Conservation (phyloP, 1,284 basidiomycete genomes). For the Phellinidium pouzarii region DNA sequence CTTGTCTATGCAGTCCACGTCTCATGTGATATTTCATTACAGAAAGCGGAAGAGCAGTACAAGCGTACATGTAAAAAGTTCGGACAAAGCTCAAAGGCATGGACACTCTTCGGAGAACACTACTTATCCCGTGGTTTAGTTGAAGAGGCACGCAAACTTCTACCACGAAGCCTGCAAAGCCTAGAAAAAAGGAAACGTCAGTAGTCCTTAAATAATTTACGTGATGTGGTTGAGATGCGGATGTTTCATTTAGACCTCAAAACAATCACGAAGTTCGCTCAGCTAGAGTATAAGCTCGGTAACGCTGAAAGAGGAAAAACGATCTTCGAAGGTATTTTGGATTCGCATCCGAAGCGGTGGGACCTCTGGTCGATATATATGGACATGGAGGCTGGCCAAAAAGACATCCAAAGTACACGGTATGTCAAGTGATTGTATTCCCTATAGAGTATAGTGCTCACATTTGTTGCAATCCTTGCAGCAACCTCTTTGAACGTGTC, state of each 20-base stretch:
- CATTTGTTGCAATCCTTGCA: constrained; percentile 25
- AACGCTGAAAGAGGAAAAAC: constrained; percentile 94
- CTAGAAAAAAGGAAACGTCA: constrained; percentile 93
- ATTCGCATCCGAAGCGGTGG: constrained; percentile 89
- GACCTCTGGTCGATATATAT: constrained; percentile 97
- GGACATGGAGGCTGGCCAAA: constrained; percentile 84
- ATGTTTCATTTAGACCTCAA: constrained; percentile 65
- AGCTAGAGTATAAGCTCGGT: constrained; percentile 92
- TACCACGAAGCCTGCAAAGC: constrained; percentile 87
- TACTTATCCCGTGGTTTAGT: constrained; percentile 65
- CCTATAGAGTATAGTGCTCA: constrained; percentile 15
- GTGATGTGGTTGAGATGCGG: not conserved
- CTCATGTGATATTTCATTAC: constrained; percentile 7
- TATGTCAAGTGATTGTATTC: constrained; percentile 27
- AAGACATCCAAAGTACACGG: constrained; percentile 73
- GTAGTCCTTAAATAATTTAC: constrained; percentile 27
- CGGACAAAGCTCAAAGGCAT: constrained; percentile 83
- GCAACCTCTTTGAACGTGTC: constrained; percentile 80
- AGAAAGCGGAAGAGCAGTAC: constrained; percentile 86
- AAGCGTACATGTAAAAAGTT: constrained; percentile 89
- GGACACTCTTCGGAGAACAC: constrained; percentile 84
- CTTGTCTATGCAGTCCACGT: not conserved
- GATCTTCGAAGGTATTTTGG: constrained; percentile 93
- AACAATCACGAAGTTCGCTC: constrained; percentile 90
- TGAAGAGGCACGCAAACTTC: constrained; percentile 79